Conservation (phyloP, 2,329 filamentous ascomycete genomes). For the Aspergillus versicolor region DNA sequence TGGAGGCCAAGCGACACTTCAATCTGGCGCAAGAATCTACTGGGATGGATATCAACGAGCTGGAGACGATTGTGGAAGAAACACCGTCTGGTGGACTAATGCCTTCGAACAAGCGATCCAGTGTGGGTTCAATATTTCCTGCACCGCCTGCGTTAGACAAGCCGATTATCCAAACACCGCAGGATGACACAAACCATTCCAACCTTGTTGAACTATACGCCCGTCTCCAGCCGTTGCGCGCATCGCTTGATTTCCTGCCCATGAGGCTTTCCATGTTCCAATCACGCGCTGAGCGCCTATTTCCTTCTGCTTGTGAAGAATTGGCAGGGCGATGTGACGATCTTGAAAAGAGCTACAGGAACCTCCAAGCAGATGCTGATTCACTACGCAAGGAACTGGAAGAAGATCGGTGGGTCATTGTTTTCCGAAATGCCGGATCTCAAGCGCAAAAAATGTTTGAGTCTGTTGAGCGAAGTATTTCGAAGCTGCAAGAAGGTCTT, state of each 20-base stretch:
- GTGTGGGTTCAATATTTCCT: constrained; percentile 62
- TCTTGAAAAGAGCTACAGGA: constrained; percentile 83
- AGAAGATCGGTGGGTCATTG: constrained; percentile 93
- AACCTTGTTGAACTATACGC: constrained; percentile 88
- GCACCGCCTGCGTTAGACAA: constrained; percentile 41
- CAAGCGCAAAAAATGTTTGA: constrained; percentile 97
- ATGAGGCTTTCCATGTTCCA: constrained; percentile 91
- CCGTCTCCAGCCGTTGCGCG: constrained; percentile 88
- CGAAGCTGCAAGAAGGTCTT: constrained; percentile 76
- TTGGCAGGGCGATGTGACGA: constrained; percentile 71
- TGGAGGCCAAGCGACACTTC: constrained; percentile 92
- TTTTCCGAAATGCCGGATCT: constrained; percentile 87
- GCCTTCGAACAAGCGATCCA: constrained; percentile 62
- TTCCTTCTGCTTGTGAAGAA: constrained; percentile 89
- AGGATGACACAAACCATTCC: constrained; percentile 84
- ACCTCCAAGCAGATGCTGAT: constrained; percentile 86
- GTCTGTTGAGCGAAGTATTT: constrained; percentile 83
- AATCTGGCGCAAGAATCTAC: constrained; percentile 63
- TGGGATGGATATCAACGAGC: constrained; percentile 75
- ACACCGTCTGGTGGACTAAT: constrained; percentile 60
- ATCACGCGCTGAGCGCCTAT: constrained; percentile 70
- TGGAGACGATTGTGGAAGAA: constrained; percentile 92
- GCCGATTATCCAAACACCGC: constrained; percentile 49
- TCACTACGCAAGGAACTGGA: constrained; percentile 84
- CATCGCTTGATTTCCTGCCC: constrained; percentile 90